phyloP scores from a whole-genome alignment of 768 basidiomycete genomes.

The Suillus weaverae region DNA sequence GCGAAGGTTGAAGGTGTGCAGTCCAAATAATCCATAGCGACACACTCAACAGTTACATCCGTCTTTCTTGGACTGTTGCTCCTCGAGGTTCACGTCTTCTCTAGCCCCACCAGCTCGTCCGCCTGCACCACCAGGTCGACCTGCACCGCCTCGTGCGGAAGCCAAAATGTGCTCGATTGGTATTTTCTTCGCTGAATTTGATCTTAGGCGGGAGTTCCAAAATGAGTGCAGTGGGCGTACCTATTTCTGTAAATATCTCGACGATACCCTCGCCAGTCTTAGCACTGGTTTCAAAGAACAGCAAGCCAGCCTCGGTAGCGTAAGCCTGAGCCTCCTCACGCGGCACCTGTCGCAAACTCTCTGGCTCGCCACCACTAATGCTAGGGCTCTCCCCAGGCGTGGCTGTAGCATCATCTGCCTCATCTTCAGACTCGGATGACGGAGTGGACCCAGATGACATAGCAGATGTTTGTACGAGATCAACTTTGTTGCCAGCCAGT shows the following conservation, averaged over 20 bases:
- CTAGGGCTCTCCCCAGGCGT: constrained; percentile 72
- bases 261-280: constrained; percentile 96
- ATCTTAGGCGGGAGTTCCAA: not conserved
- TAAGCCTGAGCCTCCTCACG: constrained; percentile 96
- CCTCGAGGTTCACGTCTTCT: constrained; percentile 68
- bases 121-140: constrained; percentile 58
- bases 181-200: constrained; percentile 68
- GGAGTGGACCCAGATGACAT: constrained; percentile 49
- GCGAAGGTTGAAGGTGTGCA: constrained; percentile 19
- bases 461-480: constrained; percentile 73
- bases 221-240: constrained; percentile 43
- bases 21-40: constrained; percentile 12
- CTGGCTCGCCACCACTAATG: constrained; percentile 54
- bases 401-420: constrained; percentile 89
- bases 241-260: constrained; percentile 98
- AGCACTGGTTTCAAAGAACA: constrained; percentile 98
- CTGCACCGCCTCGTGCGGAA: constrained; percentile 68
- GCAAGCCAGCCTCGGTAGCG: constrained; percentile 87
- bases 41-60: constrained; percentile 75
- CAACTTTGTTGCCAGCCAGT: constrained; percentile 95
- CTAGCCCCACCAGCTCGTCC: constrained; percentile 50
- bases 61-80: constrained; percentile 67
- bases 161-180: constrained; percentile 94
- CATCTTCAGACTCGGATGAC: constrained; percentile 76
- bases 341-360: constrained; percentile 85